A percentile compares a stretch with the other conserved stretches of the same genome.
phyloP scores from a whole-genome alignment of 2,329 filamentous ascomycete species.

The Cytospora chrysosperma region DNA sequence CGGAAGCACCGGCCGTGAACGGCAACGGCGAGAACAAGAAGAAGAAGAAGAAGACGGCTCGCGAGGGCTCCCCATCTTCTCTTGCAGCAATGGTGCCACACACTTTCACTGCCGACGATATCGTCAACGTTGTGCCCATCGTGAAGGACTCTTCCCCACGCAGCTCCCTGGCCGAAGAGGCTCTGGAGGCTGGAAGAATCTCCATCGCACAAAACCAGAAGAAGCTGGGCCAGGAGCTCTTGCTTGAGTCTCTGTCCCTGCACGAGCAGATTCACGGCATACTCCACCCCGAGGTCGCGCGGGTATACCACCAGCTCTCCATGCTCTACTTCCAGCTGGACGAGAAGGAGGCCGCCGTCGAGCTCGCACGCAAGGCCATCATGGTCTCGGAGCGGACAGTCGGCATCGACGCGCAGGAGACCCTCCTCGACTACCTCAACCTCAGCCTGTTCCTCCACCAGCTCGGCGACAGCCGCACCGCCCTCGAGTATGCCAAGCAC shows the following conservation, averaged over 20 bases:
- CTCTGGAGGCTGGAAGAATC: constrained; percentile 90
- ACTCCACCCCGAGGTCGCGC: constrained; percentile 91
- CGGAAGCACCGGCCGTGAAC: constrained; percentile 35
- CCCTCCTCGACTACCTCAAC: constrained; percentile 93
- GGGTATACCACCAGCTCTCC: constrained; percentile 90
- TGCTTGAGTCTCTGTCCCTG: constrained; percentile 91
- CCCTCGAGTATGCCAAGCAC: constrained; percentile 87
- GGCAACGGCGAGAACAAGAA: constrained; percentile 49
- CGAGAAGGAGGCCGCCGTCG: constrained; percentile 92
- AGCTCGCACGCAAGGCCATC: constrained; percentile 93
- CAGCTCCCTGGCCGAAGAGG: constrained; percentile 90
- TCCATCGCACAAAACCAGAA: constrained; percentile 95
- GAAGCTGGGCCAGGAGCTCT: constrained; percentile 91
- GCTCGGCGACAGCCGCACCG: constrained; percentile 81
- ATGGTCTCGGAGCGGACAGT: constrained; percentile 94
- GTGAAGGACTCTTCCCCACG: constrained; percentile 93
- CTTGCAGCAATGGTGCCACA: constrained; percentile 40
- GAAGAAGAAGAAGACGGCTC: constrained; percentile 58
- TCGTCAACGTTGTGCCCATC: constrained; percentile 89
- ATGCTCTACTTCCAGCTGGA: constrained; percentile 98
- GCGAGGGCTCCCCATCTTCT: constrained; percentile 53
- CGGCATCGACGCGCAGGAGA: constrained; percentile 90
- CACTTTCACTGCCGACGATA: constrained; percentile 80
- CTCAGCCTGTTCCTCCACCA: constrained; percentile 92
- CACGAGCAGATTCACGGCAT: constrained; percentile 99